Base-by-base conservation (phyloP, 2,329 filamentous ascomycete genomes). In the Verticillium nonalfalfae region DNA sequence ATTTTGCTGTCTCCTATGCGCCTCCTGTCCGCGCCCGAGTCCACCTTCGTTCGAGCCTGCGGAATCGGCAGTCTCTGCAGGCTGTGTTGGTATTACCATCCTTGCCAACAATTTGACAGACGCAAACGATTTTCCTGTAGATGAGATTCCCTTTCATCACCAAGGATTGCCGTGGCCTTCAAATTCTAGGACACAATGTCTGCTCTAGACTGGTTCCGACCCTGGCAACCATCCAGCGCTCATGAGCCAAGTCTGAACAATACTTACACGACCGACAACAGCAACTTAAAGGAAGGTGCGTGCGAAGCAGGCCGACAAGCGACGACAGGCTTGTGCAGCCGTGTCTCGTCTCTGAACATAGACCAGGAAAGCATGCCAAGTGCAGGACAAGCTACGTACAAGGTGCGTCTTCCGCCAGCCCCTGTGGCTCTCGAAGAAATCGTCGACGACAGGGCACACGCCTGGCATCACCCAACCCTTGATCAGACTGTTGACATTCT, bases 401-500 rank as follows among this genome's bases (percentile, higher is more conserved):
- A 31, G 26, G 26, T 1, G 26, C 26, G 4, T n/a, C 39, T n/a
- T 40, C 15, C 55, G 15, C 14, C 2, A 26, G n/a, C 33, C 31
- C 11, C 9, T 6, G n/a, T 4, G 11, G 9, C 14, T 15, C 34
- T 5, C 26, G 4, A 38, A 11, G 14, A 31, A 34, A 14, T 18
- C 34, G 35, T 52, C 18, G 45, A 52, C 9, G 21, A 63, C 18
- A 57, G 58, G 31, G 68, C 73, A 15, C 58, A 66, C 21, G 63
- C 68, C 2, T 76, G 75, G 70, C 72, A 78, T 58, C 76, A 73
- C n/a, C 78, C 78, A 7, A 77, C 73, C 7, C 59, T 80, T 39
- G 69, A 76, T 50, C 76, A 79, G 65, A 76, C 81, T 69, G 72
- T 76, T 15, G 79, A 81, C 62, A 67, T 74, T 0, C 68, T 82